Percentiles rank a stretch among this genome's conserved stretches.
Evolutionary conservation across 257 asterid genomes (phyloP).

Genomic region (Salvia hispanica): DNA sequence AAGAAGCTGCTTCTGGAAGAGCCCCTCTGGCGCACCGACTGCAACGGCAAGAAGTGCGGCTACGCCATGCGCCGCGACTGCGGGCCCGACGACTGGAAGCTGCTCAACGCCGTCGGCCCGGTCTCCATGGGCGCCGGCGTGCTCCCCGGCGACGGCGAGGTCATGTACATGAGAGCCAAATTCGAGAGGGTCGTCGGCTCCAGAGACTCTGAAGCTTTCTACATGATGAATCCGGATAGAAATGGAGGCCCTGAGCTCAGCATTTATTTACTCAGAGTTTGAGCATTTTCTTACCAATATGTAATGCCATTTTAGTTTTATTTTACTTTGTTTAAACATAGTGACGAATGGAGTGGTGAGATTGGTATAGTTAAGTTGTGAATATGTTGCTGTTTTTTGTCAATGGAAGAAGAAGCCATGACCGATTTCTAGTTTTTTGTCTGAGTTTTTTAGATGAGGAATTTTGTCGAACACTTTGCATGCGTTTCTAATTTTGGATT

Average conservation of each 20-base stretch:
- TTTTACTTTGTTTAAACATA: background rate
- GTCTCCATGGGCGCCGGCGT: constrained; percentile 98
- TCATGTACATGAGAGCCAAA: constrained; percentile 95
- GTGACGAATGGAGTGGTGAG: constrained; percentile 30
- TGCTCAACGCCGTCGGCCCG: constrained; percentile 76
- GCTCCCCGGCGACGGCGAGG: constrained; percentile 73
- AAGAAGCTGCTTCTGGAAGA: constrained; percentile 68
- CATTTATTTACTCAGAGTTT: constrained; percentile 82
- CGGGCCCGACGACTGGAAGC: constrained; percentile 84
- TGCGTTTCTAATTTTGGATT: background rate
- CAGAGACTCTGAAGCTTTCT: constrained; percentile 95
- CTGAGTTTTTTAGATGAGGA: constrained; percentile 3
- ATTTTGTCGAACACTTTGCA: constrained; percentile 8
- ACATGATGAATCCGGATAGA: constrained; percentile 98
- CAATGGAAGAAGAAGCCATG: constrained; percentile 28
- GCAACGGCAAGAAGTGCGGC: constrained; percentile 88
- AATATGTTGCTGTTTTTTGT: constrained; percentile 35
- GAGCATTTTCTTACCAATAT: background rate
- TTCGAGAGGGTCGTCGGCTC: constrained; percentile 96
- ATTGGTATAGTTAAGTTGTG: constrained; percentile 46
- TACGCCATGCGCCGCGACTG: constrained; percentile 71
- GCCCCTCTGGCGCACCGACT: constrained; percentile 86
- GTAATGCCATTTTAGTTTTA: background rate
- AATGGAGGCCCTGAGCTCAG: constrained; percentile 98
- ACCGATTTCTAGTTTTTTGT: constrained; percentile 30